phyloP scores from a whole-genome alignment of 2,329 filamentous ascomycete genomes.

The Akanthomyces lecanii region DNA sequence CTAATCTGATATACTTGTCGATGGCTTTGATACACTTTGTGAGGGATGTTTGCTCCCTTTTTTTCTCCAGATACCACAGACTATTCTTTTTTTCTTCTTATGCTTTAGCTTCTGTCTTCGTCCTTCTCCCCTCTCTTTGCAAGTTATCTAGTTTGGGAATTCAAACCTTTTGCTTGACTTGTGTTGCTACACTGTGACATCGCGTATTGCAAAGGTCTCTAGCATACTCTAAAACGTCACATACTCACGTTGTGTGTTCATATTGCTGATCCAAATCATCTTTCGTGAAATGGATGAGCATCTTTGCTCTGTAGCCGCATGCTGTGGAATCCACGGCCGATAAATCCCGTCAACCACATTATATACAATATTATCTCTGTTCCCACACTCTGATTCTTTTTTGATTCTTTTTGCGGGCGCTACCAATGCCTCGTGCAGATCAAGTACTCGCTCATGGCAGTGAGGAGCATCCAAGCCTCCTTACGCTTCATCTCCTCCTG shows the following conservation, averaged over 20 bases:
- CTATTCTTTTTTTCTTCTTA: slow-evolving; percentile 15
- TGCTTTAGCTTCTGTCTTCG: not conserved
- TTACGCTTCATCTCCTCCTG: slow-evolving; percentile 84
- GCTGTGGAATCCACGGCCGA: not conserved
- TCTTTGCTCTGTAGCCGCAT: not conserved
- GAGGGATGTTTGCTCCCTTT: slow-evolving; percentile 4
- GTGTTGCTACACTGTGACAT: not conserved
- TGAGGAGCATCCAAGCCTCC: slow-evolving; percentile 65
- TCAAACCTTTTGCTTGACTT: slow-evolving; percentile 23
- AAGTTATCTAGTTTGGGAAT: slow-evolving; percentile 20
- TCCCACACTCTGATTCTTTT: not conserved
- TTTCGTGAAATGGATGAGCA: not conserved
- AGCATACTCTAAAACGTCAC: not conserved
- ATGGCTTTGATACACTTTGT: slow-evolving; percentile 8
- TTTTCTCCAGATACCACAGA: slow-evolving; percentile 20
- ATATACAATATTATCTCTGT: not conserved
- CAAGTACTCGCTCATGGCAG: slow-evolving; percentile 63
- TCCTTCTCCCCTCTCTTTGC: slow-evolving; percentile 22
- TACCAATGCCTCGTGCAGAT: slow-evolving; percentile 68
- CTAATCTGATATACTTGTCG: slow-evolving; percentile 5
- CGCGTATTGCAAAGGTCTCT: too few species aligned
- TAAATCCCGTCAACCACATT: not conserved
- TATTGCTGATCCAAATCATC: not conserved
- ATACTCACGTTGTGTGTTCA: not conserved
- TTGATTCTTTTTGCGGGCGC: too few species aligned